Percentiles rank a stretch among this genome's conserved stretches.
These are phyloP conservation scores for Panicum miliaceum DNA, from an alignment of 176 grass and related monocot genomes.

Conservation along the genomic window DNA sequence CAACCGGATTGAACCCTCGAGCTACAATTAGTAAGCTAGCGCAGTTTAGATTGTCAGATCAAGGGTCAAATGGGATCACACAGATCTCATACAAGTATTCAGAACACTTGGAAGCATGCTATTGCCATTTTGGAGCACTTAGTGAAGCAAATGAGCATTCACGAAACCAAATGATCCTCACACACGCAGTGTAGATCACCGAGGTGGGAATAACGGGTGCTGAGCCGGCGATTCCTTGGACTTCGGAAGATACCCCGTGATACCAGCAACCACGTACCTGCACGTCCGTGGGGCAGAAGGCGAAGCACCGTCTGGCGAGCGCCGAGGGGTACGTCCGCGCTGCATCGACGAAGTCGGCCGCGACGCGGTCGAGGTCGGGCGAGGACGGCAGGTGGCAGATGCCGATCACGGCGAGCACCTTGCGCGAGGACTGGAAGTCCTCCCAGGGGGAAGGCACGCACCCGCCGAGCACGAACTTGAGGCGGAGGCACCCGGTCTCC, in stretches of 20 bases:
- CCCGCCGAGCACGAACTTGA: slow-evolving; percentile 87
- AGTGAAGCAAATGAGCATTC: slow-evolving; percentile 19
- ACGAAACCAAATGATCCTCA: slow-evolving; percentile 6
- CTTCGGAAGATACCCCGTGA: slow-evolving; percentile 6
- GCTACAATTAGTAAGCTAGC: slow-evolving; percentile 15
- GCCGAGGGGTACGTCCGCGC: slow-evolving; percentile 66
- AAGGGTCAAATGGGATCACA: slow-evolving; percentile 20
- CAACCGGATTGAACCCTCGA: neutral
- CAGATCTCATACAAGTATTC: slow-evolving; percentile 35
- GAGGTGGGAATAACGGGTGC: neutral
- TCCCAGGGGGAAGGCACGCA: slow-evolving; percentile 91
- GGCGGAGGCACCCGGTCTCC: slow-evolving; percentile 76
- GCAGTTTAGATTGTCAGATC: slow-evolving; percentile 10
- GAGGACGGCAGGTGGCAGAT: slow-evolving; percentile 86
- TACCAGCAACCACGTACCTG: slow-evolving; percentile 52
- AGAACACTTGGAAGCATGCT: slow-evolving; percentile 7
- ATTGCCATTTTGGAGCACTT: neutral
- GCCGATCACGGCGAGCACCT: slow-evolving; percentile 90
- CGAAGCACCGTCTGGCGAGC: slow-evolving; percentile 81
- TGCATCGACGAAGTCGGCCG: slow-evolving; percentile 61
- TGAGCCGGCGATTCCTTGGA: slow-evolving; percentile 19
- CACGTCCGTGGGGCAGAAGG: slow-evolving; percentile 83
- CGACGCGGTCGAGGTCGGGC: slow-evolving; percentile 67
- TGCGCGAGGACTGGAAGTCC: slow-evolving; percentile 97
- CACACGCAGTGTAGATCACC: slow-evolving; percentile 12